Evolutionary conservation across 164 flowering plant genomes (phyloP).

Genomic region (Vitis rupestris): DNA sequence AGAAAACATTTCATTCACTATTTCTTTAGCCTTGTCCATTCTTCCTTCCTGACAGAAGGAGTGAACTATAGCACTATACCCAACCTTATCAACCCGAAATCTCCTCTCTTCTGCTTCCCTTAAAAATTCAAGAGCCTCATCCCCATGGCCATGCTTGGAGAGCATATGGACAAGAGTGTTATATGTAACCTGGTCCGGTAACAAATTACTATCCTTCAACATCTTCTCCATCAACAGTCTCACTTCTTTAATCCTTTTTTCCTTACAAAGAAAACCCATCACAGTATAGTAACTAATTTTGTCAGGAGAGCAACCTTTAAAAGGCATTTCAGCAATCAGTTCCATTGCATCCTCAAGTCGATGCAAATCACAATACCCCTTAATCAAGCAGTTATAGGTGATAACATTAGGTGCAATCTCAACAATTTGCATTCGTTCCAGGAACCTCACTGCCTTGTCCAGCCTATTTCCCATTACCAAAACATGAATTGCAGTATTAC

Average conservation of each 20-base stretch:
- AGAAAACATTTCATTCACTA: constrained; percentile 70
- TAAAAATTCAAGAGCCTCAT: constrained; percentile 68
- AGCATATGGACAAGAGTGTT: constrained; percentile 66
- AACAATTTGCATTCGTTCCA: constrained; percentile 65
- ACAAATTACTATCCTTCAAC: constrained; percentile 46
- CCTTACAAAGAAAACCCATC: constrained; percentile 71
- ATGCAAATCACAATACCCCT: constrained; percentile 70
- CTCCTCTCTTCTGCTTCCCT: constrained; percentile 73
- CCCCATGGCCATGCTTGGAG: constrained; percentile 74
- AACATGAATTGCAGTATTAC: constrained; percentile 75
- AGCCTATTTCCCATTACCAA: constrained; percentile 66
- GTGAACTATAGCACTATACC: constrained; percentile 70
- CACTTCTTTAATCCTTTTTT: constrained; percentile 64
- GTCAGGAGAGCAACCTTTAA: constrained; percentile 74
- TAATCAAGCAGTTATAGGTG: constrained; percentile 83
- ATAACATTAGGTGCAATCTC: constrained; percentile 72
- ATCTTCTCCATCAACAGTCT: constrained; percentile 73
- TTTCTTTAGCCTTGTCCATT: constrained; percentile 67
- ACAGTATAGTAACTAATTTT: constrained; percentile 86
- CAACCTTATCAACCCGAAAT: constrained; percentile 74
- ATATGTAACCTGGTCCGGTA: constrained; percentile 82
- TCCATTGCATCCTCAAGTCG: constrained; percentile 65
- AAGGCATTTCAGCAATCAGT: constrained; percentile 66
- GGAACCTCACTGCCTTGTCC: constrained; percentile 75
- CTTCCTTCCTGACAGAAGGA: constrained; percentile 64